These are phyloP conservation scores for Pythium grandisporangium DNA, from an alignment of 352 stramenopile genomes.

Conservation along the genomic window DNA sequence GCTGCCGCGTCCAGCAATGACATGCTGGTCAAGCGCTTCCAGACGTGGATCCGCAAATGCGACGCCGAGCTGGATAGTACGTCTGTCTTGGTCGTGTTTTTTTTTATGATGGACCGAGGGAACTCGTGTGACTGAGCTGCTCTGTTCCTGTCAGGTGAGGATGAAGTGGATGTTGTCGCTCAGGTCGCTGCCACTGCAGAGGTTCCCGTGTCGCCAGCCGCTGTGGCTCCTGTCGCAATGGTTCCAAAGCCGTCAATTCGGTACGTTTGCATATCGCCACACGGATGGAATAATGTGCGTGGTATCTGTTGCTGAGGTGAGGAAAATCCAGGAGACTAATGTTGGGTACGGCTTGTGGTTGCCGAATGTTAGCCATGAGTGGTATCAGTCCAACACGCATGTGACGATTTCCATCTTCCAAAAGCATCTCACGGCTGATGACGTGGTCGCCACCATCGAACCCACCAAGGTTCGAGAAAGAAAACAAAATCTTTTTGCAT, in stretches of 20 bases:
- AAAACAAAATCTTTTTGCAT: not conserved
- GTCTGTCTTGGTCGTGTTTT: conserved; percentile 4
- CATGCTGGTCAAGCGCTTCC: conserved; percentile 40
- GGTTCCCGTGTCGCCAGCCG: not conserved
- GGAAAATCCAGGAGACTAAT: too few relatives aligned
- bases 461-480: conserved; percentile 34
- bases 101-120: not conserved
- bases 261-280: conserved; percentile 1
- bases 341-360: too few relatives aligned
- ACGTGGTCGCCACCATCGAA: conserved; percentile 50
- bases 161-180: conserved; percentile 6
- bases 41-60: conserved; percentile 86
- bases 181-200: not conserved
- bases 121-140: not conserved
- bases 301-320: too few relatives aligned
- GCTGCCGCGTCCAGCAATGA: conserved; percentile 18
- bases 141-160: conserved; percentile 9
- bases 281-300: not conserved
- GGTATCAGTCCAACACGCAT: conserved; percentile 77
- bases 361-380: conserved; percentile 83
- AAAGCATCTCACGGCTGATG: conserved; percentile 62
- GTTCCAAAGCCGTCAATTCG: conserved; percentile 11
- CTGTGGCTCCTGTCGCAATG: not conserved
- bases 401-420: conserved; percentile 80
- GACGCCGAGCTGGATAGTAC: conserved; percentile 70